Conservation (phyloP, 352 stramenopile species). For the Phytophthora sansomeana region DNA sequence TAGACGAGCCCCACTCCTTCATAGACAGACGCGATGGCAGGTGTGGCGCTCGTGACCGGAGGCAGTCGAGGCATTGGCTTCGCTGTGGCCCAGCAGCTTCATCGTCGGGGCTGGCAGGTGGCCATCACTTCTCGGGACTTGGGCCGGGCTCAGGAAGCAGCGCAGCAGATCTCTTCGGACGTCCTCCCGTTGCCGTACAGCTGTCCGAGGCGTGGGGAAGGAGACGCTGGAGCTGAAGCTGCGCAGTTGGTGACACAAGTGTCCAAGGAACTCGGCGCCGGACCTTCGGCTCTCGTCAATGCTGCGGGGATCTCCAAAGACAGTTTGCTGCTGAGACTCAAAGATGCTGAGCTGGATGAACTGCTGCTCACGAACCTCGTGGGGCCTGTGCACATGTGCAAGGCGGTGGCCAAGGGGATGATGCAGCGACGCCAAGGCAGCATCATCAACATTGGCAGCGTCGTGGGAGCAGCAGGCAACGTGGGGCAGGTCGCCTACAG, state of each 20-base stretch:
- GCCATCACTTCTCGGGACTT: conserved; percentile 77
- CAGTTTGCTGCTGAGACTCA: conserved; percentile 73
- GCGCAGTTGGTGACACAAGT: conserved; percentile 56
- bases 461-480: conserved; percentile 81
- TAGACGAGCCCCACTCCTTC: conserved; percentile 12
- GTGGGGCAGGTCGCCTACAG: conserved; percentile 85
- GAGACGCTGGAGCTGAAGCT: conserved; percentile 33
- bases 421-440: conserved; percentile 71
- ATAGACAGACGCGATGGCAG: conserved; percentile 18
- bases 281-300: conserved; percentile 75
- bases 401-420: conserved; percentile 81
- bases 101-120: conserved; percentile 69
- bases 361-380: conserved; percentile 82
- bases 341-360: conserved; percentile 67
- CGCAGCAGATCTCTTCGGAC: conserved; percentile 45
- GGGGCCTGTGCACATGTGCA: conserved; percentile 75
- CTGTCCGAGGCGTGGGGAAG: conserved; percentile 44
- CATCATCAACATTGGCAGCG: conserved; percentile 89
- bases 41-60: conserved; percentile 77
- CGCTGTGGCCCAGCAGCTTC: conserved; percentile 71
- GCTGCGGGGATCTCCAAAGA: conserved; percentile 76
- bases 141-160: conserved; percentile 58
- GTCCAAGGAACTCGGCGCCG: conserved; percentile 38
- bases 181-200: conserved; percentile 72
- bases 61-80: conserved; percentile 85